These are phyloP conservation scores for Alternaria postmessia DNA, from an alignment of 2,329 filamentous ascomycete species.

Conservation along the genomic window DNA sequence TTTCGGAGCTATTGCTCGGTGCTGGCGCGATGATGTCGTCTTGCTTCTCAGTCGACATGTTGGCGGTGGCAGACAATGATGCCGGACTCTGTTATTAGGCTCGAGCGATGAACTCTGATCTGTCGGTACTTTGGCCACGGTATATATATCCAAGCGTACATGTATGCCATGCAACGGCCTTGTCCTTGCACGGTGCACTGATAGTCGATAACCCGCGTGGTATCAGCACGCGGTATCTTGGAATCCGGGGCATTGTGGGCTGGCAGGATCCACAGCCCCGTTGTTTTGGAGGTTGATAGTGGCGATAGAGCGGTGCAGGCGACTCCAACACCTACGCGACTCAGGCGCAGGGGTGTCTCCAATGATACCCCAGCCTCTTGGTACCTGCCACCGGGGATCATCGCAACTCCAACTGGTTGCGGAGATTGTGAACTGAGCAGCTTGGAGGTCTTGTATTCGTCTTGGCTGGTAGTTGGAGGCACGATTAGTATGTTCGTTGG, in stretches of 20 bases:
- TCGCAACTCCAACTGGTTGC: not conserved
- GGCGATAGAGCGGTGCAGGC: constrained; percentile 11
- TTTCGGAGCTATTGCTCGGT: constrained; percentile 29
- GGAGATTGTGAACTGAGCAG: not conserved
- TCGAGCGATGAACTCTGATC: not conserved
- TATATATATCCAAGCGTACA: constrained; percentile 12
- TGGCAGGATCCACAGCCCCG: constrained; percentile 21
- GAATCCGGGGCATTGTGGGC: constrained; percentile 36
- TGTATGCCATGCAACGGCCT: constrained; percentile 1
- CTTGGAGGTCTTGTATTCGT: not conserved
- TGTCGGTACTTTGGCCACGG: not conserved
- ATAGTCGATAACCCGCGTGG: constrained; percentile 6
- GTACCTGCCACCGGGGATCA: not conserved
- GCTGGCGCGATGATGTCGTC: constrained; percentile 33
- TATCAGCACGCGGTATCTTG: constrained; percentile 20
- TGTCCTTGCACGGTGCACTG: constrained; percentile 8
- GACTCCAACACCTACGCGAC: constrained; percentile 10
- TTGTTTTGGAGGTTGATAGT: constrained; percentile 29
- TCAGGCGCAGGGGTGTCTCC: constrained; percentile 8
- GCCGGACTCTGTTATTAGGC: not conserved
- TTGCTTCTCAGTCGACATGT: constrained; percentile 39
- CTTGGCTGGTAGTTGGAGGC: not conserved
- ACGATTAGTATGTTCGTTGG: not conserved
- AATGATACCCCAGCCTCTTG: not conserved
- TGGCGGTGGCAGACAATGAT: constrained; percentile 1